These are phyloP conservation scores for Termitomyces sp. DNA, from an alignment of 768 basidiomycete species.

Conservation along the genomic window DNA sequence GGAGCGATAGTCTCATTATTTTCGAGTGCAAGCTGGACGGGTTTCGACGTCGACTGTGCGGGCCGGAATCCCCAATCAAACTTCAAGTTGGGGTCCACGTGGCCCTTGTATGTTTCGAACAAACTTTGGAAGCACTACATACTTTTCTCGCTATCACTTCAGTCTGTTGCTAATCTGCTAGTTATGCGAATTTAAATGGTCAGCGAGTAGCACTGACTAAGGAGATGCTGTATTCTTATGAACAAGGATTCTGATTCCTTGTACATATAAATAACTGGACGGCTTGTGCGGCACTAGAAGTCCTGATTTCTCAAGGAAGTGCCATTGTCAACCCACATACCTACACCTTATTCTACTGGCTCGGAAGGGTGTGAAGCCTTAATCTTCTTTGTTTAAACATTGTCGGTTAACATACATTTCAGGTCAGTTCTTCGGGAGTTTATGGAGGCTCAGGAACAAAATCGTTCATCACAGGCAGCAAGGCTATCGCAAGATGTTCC, in stretches of 20 bases:
- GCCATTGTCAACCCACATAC: not conserved
- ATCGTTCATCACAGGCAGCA: not conserved
- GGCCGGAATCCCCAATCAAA: not conserved
- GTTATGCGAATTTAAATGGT: not conserved
- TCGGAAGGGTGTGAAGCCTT: constrained; percentile 2
- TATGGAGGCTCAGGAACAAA: not conserved
- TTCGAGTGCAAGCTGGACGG: too few species aligned
- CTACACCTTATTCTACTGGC: constrained; percentile 1
- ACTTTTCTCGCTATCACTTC: too few species aligned
- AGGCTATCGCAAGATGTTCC: not conserved
- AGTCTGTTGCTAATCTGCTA: not conserved
- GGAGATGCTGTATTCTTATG: not conserved
- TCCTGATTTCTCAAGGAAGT: not conserved
- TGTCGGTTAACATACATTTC: not conserved
- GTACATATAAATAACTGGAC: too few species aligned
- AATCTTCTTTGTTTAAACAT: not conserved
- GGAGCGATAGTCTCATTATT: not conserved
- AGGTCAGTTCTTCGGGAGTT: not conserved
- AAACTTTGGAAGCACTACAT: too few species aligned
- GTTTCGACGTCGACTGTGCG: not conserved
- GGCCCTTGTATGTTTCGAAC: not conserved
- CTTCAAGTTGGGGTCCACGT: not conserved
- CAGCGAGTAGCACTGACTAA: not conserved
- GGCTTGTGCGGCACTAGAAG: not conserved
- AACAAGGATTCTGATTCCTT: not conserved